Percentiles rank a stretch among this genome's conserved stretches.
These are phyloP conservation scores for Chernovozyma aurita DNA, from an alignment of 1,139 yeast genomes.

Conservation along the genomic window DNA sequence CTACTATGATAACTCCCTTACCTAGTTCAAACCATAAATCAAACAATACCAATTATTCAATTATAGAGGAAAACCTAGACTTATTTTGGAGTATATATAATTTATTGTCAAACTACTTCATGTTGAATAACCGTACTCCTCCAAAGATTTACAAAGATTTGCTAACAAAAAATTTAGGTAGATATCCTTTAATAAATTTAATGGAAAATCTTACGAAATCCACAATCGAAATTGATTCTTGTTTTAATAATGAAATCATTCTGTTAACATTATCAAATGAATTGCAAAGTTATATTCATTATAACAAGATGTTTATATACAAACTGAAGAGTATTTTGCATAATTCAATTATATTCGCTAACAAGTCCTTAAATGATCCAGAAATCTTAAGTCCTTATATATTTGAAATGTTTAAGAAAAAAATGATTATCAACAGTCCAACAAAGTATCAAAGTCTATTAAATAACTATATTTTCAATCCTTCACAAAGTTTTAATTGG, in stretches of 20 bases:
- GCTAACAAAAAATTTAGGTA: slow-evolving; percentile 18
- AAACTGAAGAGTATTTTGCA: slow-evolving; percentile 40
- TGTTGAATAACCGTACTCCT: slow-evolving; percentile 25
- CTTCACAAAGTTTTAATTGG: slow-evolving; percentile 36
- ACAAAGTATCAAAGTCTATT: slow-evolving; percentile 41
- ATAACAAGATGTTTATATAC: slow-evolving; percentile 27
- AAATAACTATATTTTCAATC: slow-evolving; percentile 37
- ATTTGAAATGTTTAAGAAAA: slow-evolving; percentile 39
- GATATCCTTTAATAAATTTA: slow-evolving; percentile 14
- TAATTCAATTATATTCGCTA: slow-evolving; percentile 43
- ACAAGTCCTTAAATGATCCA: slow-evolving; percentile 32
- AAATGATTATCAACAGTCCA: slow-evolving; percentile 41
- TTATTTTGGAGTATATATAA: slow-evolving; percentile 45
- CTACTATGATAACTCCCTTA: not conserved
- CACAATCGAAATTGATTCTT: slow-evolving; percentile 18
- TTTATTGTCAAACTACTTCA: slow-evolving; percentile 34
- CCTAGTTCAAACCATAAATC: not conserved
- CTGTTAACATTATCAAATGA: slow-evolving; percentile 40
- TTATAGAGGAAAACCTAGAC: slow-evolving; percentile 14
- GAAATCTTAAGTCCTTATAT: slow-evolving; percentile 10
- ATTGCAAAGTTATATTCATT: slow-evolving; percentile 30
- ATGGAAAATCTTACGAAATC: slow-evolving; percentile 28
- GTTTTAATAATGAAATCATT: slow-evolving; percentile 31
- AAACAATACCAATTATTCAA: not conserved
- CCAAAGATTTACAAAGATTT: slow-evolving; percentile 37